A percentile compares a stretch with the other conserved stretches of the same genome.
These are phyloP conservation scores for Dichotomopilus funicola DNA, from an alignment of 2,329 filamentous ascomycete genomes.

Conservation along the genomic window DNA sequence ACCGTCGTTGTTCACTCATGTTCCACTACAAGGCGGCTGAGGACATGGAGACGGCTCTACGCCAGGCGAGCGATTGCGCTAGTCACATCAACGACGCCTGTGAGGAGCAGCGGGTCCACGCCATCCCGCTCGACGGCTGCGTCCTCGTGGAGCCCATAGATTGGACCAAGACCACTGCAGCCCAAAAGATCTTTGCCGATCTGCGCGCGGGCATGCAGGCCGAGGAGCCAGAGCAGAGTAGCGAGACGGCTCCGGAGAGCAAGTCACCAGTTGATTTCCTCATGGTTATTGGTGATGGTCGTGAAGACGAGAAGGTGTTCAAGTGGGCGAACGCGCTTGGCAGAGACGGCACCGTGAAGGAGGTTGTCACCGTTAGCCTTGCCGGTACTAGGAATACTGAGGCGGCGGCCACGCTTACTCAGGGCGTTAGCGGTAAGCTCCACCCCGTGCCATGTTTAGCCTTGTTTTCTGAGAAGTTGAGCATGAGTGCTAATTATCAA, in stretches of 20 bases:
- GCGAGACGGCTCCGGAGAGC: conserved; percentile 18
- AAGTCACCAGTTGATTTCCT: conserved; percentile 67
- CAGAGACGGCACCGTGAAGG: conserved; percentile 50
- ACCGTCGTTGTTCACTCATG: conserved; percentile 83
- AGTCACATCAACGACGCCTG: conserved; percentile 95
- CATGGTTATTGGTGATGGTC: conserved; percentile 81
- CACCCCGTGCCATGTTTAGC: neutral
- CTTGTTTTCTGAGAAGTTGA: neutral
- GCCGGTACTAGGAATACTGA: conserved; percentile 76
- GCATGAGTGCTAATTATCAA: neutral
- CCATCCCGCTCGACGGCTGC: conserved; percentile 70
- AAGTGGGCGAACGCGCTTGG: conserved; percentile 81
- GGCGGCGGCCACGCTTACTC: conserved; percentile 76
- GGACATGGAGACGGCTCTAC: conserved; percentile 65
- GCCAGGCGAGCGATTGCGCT: conserved; percentile 82
- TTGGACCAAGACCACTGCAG: conserved; percentile 83
- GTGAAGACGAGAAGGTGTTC: conserved; percentile 91
- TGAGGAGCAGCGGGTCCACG: conserved; percentile 74
- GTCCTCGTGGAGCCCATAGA: conserved; percentile 79
- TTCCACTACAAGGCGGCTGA: conserved; percentile 85
- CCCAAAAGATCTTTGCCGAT: conserved; percentile 62
- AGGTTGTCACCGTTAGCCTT: conserved; percentile 79
- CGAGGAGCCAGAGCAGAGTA: conserved; percentile 16
- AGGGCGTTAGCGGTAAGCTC: conserved; percentile 77
- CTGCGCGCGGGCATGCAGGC: conserved; percentile 37